Evolutionary conservation across 495 filamentous ascomycete genomes (phyloP), one percentile per base, ranked within the genome.

Genomic region (Eremomyces bilateralis): DNA sequence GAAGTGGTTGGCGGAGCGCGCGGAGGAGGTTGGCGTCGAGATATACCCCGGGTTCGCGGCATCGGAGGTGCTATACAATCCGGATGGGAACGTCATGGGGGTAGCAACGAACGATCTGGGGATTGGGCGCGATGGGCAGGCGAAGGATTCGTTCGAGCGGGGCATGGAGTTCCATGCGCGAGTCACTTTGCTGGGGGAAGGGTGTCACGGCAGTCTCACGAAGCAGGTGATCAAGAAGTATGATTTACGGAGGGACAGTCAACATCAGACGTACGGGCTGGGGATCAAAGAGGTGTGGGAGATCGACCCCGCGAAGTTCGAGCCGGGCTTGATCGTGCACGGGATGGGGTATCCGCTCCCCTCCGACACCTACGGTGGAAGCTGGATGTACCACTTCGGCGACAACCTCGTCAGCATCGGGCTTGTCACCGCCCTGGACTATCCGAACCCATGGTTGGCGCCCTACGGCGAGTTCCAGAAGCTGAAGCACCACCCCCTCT

Each of bases 101-200:
- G 88, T 99, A 21, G 88, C 88, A 15, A 99, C 88, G 32, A 95
- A 95, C 46, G 90, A 99, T 51, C 53, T 93, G 17, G 88, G 88
- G 4, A 64, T 95, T 31, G 69, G 64, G 3, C 68, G 82, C 20
- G 63, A 73, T 40, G 85, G 84, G 11, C 76, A 78, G 55, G 69
- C 83, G 3, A 99, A 92, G 57, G 67, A 85, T 17, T 71, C 56
- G n/a, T 99, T 93, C 46, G 83, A 94, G 57, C 61, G 88, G 33
- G 88, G 88, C 28, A 99, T 99, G 88, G 88, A 92, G 57, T 99
- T 99, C 53, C 82, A 94, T 52, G 90, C 90, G 1, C 63, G 83
- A 33, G 67, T 84, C 30, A 99, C 88, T 2, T 61, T 99, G n/a
- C 79, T 99, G 33, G 88, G 67, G 3, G 88, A 99, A 56, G 88